These are phyloP conservation scores for Isabelozyma heimii DNA, from an alignment of 805 yeast genomes.

Conservation along the genomic window DNA sequence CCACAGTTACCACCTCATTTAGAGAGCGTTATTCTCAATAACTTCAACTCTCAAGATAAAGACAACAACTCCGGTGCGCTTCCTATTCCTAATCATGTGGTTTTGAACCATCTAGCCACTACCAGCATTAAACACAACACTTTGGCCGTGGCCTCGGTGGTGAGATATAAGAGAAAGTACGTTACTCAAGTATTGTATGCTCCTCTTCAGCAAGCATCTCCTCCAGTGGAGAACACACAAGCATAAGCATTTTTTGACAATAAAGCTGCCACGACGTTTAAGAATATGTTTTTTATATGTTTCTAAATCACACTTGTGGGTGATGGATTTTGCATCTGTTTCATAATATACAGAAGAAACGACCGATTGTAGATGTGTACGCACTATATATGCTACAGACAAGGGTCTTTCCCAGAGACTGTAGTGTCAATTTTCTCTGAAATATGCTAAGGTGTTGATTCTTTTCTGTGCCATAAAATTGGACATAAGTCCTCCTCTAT, in stretches of 20 bases:
- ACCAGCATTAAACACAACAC: constrained; percentile 93
- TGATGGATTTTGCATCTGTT: neutral
- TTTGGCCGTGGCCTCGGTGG: constrained; percentile 87
- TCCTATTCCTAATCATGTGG: constrained; percentile 94
- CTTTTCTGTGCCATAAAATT: too few relatives aligned
- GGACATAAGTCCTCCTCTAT: neutral
- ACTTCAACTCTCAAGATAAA: constrained; percentile 53
- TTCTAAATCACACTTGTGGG: neutral
- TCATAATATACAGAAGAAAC: neutral
- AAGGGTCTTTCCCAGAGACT: too few relatives aligned
- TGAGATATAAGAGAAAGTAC: constrained; percentile 82
- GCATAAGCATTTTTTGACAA: neutral
- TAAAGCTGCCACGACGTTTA: neutral
- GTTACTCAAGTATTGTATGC: constrained; percentile 91
- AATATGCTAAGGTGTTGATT: too few relatives aligned
- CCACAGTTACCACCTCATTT: constrained; percentile 97
- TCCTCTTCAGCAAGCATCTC: constrained; percentile 53
- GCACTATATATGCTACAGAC: too few relatives aligned
- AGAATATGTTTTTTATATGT: neutral
- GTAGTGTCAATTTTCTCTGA: too few relatives aligned
- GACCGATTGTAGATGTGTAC: neutral
- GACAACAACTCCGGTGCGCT: constrained; percentile 86
- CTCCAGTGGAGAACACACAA: neutral
- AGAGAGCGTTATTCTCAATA: constrained; percentile 88
- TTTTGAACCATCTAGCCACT: constrained; percentile 91